A percentile compares a stretch with the other conserved stretches of the same genome.
These are phyloP conservation scores for Colletotrichum trifolii DNA, from an alignment of 2,329 filamentous ascomycete genomes.

Conservation along the genomic window DNA sequence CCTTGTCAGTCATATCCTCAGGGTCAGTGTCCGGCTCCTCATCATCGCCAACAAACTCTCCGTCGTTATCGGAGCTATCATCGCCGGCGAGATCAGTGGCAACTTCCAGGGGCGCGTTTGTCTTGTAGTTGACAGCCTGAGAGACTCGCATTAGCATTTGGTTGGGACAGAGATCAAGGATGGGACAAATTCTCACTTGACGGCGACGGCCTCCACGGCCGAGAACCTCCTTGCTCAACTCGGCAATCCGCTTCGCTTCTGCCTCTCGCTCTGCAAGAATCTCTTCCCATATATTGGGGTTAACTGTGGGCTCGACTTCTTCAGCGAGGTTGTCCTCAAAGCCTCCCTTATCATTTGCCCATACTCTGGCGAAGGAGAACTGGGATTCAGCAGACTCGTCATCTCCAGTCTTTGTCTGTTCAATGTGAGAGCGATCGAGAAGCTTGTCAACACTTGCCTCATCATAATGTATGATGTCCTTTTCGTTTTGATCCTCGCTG, in stretches of 20 bases:
- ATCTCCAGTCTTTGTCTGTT: slow-evolving; percentile 73
- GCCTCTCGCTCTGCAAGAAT: slow-evolving; percentile 71
- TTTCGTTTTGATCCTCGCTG: slow-evolving; percentile 72
- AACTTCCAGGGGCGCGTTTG: slow-evolving; percentile 31
- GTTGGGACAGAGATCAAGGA: neutral
- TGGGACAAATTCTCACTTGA: slow-evolving; percentile 52
- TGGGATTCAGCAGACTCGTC: slow-evolving; percentile 78
- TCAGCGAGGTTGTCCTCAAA: slow-evolving; percentile 72
- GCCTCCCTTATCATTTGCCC: slow-evolving; percentile 82
- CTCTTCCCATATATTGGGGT: slow-evolving; percentile 85
- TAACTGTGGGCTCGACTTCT: slow-evolving; percentile 63
- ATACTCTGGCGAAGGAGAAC: slow-evolving; percentile 91
- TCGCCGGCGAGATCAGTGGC: slow-evolving; percentile 35
- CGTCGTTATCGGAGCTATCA: slow-evolving; percentile 40
- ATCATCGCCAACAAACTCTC: slow-evolving; percentile 42
- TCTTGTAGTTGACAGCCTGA: slow-evolving; percentile 46
- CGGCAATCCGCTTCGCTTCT: slow-evolving; percentile 78
- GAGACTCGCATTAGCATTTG: neutral
- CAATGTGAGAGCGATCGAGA: slow-evolving; percentile 85
- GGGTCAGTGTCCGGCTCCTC: slow-evolving; percentile 40
- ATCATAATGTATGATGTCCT: slow-evolving; percentile 84
- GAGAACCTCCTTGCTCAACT: slow-evolving; percentile 76
- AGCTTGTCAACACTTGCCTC: slow-evolving; percentile 85
- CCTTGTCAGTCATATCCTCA: slow-evolving; percentile 9
- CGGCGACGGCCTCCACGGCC: slow-evolving; percentile 86